Percentiles rank a stretch among this genome's conserved stretches.
Conservation (phyloP, 2,329 filamentous ascomycete genomes). For the Mariannaea sp. region DNA sequence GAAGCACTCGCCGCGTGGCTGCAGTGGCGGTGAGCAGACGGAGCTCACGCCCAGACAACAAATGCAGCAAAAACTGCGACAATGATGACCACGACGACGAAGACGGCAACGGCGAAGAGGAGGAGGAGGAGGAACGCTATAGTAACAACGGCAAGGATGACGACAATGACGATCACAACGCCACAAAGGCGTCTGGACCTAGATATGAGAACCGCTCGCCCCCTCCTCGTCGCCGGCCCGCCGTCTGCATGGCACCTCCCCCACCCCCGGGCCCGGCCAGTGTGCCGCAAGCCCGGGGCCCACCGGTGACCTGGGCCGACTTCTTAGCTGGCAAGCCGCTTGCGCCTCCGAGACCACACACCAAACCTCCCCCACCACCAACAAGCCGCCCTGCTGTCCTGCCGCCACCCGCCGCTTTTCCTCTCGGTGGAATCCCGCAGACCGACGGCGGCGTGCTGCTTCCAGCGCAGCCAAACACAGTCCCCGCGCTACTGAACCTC, state of each 20-base stretch:
- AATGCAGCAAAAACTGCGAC: constrained; percentile 13
- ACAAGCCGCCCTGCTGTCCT: neutral
- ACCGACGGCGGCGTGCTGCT: no score
- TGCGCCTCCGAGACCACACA: neutral
- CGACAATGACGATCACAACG: neutral
- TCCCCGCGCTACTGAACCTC: constrained; percentile 37
- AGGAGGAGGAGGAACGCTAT: no score
- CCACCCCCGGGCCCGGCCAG: neutral
- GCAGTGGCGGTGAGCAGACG: constrained; percentile 21
- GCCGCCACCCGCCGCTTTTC: no score
- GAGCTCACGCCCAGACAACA: constrained; percentile 17
- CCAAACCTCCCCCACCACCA: constrained; percentile 10
- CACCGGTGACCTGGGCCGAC: neutral
- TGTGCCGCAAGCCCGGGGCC: no score
- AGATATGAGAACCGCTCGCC: neutral
- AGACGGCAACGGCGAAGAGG: neutral
- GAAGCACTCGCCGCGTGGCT: constrained; percentile 17
- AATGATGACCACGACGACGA: constrained; percentile 1
- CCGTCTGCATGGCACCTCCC: neutral
- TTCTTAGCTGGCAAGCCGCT: neutral
- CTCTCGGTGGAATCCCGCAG: no score
- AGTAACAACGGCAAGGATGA: constrained; percentile 2
- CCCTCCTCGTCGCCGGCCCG: neutral
- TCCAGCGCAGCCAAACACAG: neutral
- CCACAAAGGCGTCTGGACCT: neutral